These are phyloP conservation scores for Hura crepitans DNA, from an alignment of 441 rosid genomes.

Conservation along the genomic window DNA sequence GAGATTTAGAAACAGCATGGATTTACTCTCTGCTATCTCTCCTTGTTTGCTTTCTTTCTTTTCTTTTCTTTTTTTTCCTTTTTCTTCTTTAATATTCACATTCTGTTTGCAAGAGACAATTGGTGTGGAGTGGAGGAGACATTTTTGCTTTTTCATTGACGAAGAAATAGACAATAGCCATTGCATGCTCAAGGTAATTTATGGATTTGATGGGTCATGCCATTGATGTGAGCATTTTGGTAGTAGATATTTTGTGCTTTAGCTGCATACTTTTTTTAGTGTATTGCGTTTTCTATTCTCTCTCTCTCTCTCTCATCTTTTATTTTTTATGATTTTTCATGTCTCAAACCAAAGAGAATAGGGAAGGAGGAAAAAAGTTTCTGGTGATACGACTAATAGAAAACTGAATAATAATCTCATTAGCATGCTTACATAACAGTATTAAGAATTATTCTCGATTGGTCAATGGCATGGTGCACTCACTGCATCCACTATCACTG, in stretches of 20 bases:
- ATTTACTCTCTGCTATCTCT: conserved; percentile 24
- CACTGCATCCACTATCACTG: background rate
- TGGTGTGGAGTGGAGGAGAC: conserved; percentile 80
- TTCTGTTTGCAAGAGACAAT: conserved; percentile 82
- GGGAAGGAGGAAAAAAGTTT: background rate
- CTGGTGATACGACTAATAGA: background rate
- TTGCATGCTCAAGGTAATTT: conserved; percentile 55
- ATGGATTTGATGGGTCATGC: conserved; percentile 29
- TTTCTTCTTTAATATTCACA: background rate
- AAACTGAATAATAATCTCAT: background rate
- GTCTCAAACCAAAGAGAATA: background rate
- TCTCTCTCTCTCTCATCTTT: too few relatives aligned
- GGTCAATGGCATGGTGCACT: background rate
- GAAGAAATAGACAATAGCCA: conserved; percentile 58
- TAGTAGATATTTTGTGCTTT: background rate
- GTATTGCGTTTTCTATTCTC: background rate
- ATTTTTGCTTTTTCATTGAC: conserved; percentile 60
- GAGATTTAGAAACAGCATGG: conserved; percentile 37
- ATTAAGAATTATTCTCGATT: too few relatives aligned
- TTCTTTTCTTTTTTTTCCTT: conserved; percentile 3
- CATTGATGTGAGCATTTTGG: conserved; percentile 19
- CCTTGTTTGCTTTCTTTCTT: conserved; percentile 6
- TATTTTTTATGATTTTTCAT: background rate
- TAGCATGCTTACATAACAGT: background rate
- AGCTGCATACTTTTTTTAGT: background rate